Evolutionary conservation across 2,329 filamentous ascomycete genomes (phyloP).

Genomic region (Cytospora mali): DNA sequence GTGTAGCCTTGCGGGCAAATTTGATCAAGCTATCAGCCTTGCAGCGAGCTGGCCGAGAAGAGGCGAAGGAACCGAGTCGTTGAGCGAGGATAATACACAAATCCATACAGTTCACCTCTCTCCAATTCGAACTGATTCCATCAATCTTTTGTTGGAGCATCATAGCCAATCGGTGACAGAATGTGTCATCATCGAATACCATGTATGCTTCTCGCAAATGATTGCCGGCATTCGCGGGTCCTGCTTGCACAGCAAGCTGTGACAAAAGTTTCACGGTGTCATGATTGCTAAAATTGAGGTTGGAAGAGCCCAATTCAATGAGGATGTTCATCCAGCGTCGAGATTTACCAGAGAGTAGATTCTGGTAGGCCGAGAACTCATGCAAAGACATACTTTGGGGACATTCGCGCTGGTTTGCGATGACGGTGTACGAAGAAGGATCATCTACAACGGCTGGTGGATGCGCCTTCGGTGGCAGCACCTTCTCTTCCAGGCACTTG

Average conservation of each 20-base stretch:
- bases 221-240: conserved; percentile 44
- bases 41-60: conserved; percentile 7
- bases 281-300: conserved; percentile 63
- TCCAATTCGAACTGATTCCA: conserved; percentile 56
- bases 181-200: conserved; percentile 51
- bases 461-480: neutral
- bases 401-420: conserved; percentile 53
- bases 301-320: conserved; percentile 52
- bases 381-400: conserved; percentile 49
- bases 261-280: conserved; percentile 52
- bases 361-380: conserved; percentile 57
- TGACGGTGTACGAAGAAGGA: conserved; percentile 57
- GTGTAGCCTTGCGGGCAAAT: conserved; percentile 45
- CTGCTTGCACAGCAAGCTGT: conserved; percentile 57
- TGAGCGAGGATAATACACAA: conserved; percentile 55
- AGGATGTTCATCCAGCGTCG: conserved; percentile 53
- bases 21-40: conserved; percentile 41
- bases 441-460: conserved; percentile 37
- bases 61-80: conserved; percentile 38
- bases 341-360: conserved; percentile 47
- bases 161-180: conserved; percentile 51
- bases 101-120: conserved; percentile 62
- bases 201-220: conserved; percentile 50
- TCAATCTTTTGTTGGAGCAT: conserved; percentile 49
- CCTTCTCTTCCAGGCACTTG: conserved; percentile 29